Base-by-base conservation (phyloP, 345 rosid species). In the Lagerstroemia speciosa region DNA sequence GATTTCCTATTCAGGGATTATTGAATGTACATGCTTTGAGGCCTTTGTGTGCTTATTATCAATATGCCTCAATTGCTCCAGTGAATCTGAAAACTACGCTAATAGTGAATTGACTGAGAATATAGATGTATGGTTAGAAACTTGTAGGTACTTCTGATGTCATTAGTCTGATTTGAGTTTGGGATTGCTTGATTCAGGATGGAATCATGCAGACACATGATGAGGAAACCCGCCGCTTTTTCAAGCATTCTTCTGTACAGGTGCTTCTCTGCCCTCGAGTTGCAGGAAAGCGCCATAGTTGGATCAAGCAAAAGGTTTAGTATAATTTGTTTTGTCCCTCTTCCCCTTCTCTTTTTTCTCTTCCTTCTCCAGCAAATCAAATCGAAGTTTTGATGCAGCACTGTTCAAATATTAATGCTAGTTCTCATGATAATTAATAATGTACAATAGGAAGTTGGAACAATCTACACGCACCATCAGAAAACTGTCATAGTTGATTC, bases 121-220 rank as follows among this genome's bases (percentile, higher is more conserved):
- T 48, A 29, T 16, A 7, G 40, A n/a, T 26, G 26, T 8, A 11
- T 45, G 33, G 38, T 6, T 22, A 36, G 27, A 36, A 34, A 27
- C 63, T 67, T 52, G 40, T 32, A 0, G 36, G 17, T 64, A 37
- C 16, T 38, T 40, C 15, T n/a, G 17, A 40, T 40, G 24, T 41
- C 33, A 33, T 30, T 48, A 37, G 33, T 53, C 64, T 29, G 52
- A 32, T 45, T n/a, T 52, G n/a, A 36, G 65, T 26, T 45, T 55
- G 22, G n/a, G 63, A 63, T 74, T 73, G 38, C 64, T 60, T 60
- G 29, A 70, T 79, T 77, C 84, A 93, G 98, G 97, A 91, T 84
- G 98, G 98, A 40, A 70, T 87, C 62, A 93, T 93, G 98, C 80
- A 66, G 67, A 93, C 98, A n/a, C 98, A 93, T 73, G 98, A 93